Evolutionary conservation across 1,139 yeast species (phyloP).

Genomic region (Geotrichum cucujoidarum): DNA sequence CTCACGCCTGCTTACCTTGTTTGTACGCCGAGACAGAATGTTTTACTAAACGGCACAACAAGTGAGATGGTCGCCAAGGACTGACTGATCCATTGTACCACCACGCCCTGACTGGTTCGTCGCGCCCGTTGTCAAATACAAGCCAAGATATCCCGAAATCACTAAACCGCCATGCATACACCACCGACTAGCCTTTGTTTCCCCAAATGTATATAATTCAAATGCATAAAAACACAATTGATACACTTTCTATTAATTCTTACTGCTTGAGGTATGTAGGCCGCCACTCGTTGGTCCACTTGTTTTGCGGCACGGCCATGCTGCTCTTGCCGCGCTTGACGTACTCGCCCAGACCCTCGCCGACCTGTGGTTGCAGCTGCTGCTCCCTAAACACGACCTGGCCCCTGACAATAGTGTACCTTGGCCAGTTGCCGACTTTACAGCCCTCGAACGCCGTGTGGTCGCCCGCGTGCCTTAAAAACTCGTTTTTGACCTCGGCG

Average conservation of each 20-base stretch:
- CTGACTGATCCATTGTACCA: no score
- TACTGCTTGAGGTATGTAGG: conserved; percentile 7
- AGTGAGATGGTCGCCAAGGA: no score
- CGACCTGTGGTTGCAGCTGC: conserved; percentile 29
- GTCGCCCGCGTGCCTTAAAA: conserved; percentile 44
- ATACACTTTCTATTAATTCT: no score
- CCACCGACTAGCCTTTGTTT: no score
- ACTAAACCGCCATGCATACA: no score
- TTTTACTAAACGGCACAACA: not conserved
- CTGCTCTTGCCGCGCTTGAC: conserved; percentile 12
- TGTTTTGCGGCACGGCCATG: conserved; percentile 11
- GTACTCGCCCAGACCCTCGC: conserved; percentile 14
- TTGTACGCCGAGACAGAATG: not conserved
- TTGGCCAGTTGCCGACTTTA: conserved; percentile 44
- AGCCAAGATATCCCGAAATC: no score
- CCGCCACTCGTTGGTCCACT: conserved; percentile 17
- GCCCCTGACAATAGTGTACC: conserved; percentile 43
- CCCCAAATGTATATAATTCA: no score
- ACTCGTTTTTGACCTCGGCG: conserved; percentile 35
- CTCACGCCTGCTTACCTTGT: conserved; percentile 5
- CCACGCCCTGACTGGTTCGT: no score
- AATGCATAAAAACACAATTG: no score
- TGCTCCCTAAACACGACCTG: conserved; percentile 35
- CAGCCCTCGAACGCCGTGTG: conserved; percentile 47
- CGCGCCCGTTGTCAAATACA: no score